Percentiles rank a stretch among this genome's conserved stretches.
These are phyloP conservation scores for Colletotrichum lentis DNA, from an alignment of 2,329 filamentous ascomycete genomes.

Conservation along the genomic window DNA sequence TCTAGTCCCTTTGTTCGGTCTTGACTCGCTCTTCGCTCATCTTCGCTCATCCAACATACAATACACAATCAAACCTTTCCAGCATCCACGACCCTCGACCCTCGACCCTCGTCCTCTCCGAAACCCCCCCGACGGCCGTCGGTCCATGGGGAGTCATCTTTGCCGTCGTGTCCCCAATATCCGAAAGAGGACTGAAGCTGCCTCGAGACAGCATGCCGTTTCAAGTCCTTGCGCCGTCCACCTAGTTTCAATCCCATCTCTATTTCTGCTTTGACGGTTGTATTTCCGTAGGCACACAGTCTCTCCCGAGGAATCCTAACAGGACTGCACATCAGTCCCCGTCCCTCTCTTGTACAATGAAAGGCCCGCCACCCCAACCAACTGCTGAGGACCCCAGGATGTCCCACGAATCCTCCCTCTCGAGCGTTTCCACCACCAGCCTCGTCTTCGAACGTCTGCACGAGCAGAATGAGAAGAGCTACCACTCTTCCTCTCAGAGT, in stretches of 20 bases:
- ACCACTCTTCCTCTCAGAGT: conserved; percentile 39
- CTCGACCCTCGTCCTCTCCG: not conserved
- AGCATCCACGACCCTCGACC: not conserved
- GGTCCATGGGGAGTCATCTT: conserved; percentile 24
- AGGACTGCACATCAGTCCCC: conserved; percentile 17
- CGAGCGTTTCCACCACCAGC: conserved; percentile 85
- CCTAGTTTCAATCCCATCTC: conserved; percentile 32
- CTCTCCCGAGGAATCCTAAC: not conserved
- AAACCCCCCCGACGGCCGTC: not conserved
- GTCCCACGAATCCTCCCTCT: conserved; percentile 66
- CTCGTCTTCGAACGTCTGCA: conserved; percentile 80
- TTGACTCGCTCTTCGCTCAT: not conserved
- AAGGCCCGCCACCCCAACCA: conserved; percentile 24
- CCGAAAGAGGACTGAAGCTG: conserved; percentile 34
- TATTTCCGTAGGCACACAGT: not conserved
- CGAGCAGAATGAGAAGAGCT: conserved; percentile 57
- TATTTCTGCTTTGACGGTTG: not conserved
- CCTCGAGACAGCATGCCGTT: conserved; percentile 38
- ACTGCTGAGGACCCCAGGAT: conserved; percentile 43
- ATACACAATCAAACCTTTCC: not conserved
- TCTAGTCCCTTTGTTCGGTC: conserved; percentile 13
- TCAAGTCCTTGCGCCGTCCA: conserved; percentile 32
- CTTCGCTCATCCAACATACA: not conserved
- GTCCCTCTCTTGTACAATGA: conserved; percentile 13
- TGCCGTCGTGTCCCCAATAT: conserved; percentile 21